Percentiles rank a stretch among this genome's conserved stretches.
These are phyloP conservation scores for Triticum aestivum DNA, from an alignment of 176 grass and related monocot species.

Conservation along the genomic window DNA sequence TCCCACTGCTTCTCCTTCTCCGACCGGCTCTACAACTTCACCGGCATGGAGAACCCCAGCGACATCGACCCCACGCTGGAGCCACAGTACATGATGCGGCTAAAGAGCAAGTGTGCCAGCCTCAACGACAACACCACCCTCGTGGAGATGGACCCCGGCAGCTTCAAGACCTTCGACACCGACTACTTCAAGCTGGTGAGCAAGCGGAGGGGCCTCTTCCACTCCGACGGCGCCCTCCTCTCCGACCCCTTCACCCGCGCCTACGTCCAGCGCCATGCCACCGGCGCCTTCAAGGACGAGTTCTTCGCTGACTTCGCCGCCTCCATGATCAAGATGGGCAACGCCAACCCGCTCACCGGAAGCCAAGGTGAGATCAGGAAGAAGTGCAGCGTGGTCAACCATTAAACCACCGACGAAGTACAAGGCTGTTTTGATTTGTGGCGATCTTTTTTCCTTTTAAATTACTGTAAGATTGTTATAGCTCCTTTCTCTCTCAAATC, in stretches of 20 bases:
- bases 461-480: background rate
- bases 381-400: slow-evolving; percentile 63
- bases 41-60: slow-evolving; percentile 45
- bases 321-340: slow-evolving; percentile 74
- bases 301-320: slow-evolving; percentile 72
- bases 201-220: slow-evolving; percentile 69
- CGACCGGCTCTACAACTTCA: slow-evolving; percentile 82
- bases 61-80: slow-evolving; percentile 61
- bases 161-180: slow-evolving; percentile 79
- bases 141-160: slow-evolving; percentile 92
- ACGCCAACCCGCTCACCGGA: slow-evolving; percentile 55
- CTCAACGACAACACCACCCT: slow-evolving; percentile 69
- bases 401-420: background rate
- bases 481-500: too few relatives aligned
- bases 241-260: slow-evolving; percentile 47
- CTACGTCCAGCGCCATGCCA: slow-evolving; percentile 66
- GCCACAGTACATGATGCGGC: slow-evolving; percentile 37
- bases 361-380: slow-evolving; percentile 67
- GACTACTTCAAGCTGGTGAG: slow-evolving; percentile 53
- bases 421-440: background rate
- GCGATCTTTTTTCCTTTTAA: background rate
- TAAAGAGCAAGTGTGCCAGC: slow-evolving; percentile 44
- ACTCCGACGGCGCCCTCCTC: slow-evolving; percentile 75
- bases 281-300: slow-evolving; percentile 16
- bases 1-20: slow-evolving; percentile 63